phyloP scores from a whole-genome alignment of 2,329 filamentous ascomycete species.

The Raffaelea deltoideospora region DNA sequence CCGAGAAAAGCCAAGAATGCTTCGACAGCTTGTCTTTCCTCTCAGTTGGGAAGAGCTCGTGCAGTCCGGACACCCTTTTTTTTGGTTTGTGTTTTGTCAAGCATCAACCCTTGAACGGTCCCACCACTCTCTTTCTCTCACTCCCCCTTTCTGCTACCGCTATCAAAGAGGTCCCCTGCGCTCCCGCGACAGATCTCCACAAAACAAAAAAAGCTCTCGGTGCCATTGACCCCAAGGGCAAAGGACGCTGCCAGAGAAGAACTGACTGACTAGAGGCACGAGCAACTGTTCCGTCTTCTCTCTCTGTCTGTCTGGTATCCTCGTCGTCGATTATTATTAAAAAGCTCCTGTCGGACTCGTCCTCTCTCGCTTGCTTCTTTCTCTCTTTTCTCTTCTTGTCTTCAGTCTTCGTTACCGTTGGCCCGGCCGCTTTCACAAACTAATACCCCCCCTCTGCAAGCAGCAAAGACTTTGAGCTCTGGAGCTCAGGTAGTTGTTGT shows the following conservation, averaged over 20 bases:
- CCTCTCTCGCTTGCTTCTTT: not conserved
- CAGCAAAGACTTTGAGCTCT: slow-evolving; percentile 7
- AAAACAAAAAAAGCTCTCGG: too few species aligned
- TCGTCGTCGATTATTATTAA: not conserved
- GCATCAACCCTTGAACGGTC: not conserved
- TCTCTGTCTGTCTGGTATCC: not conserved
- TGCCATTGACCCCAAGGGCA: too few species aligned
- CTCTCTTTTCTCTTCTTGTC: not conserved
- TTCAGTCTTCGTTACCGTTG: slow-evolving; percentile 9
- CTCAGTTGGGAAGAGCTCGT: too few species aligned
- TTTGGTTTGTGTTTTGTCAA: too few species aligned
- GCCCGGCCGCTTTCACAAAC: too few species aligned
- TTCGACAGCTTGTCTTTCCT: too few species aligned
- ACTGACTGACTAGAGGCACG: too few species aligned
- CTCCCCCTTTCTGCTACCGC: too few species aligned
- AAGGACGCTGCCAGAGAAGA: not conserved
- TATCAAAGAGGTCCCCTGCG: too few species aligned
- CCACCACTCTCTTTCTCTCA: not conserved
- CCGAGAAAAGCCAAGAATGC: too few species aligned
- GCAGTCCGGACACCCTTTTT: too few species aligned
- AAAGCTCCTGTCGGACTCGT: not conserved
- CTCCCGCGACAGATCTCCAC: slow-evolving; percentile 2
- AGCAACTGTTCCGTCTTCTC: too few species aligned
- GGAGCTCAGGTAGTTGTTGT: slow-evolving; percentile 7
- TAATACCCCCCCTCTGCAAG: not conserved